Percentiles rank a stretch among this genome's conserved stretches.
These are phyloP conservation scores for Chalciporus pseudorubinellus DNA, from an alignment of 768 basidiomycete genomes.

Conservation along the genomic window DNA sequence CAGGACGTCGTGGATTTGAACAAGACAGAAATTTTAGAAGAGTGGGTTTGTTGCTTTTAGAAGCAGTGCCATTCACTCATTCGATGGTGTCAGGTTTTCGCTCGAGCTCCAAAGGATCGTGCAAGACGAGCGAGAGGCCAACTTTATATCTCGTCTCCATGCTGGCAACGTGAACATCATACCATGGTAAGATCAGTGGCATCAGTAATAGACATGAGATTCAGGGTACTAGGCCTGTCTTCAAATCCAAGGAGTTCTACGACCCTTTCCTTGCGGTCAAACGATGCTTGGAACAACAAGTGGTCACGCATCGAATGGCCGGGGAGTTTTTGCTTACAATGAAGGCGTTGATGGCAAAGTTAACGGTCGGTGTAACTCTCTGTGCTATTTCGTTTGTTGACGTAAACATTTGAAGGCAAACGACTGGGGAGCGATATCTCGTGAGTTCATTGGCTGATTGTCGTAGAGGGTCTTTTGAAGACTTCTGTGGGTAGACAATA, in stretches of 20 bases:
- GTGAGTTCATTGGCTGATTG: slow-evolving; percentile 35
- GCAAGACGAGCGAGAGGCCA: slow-evolving; percentile 55
- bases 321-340: slow-evolving; percentile 55
- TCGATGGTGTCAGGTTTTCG: slow-evolving; percentile 40
- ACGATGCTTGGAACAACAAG: slow-evolving; percentile 46
- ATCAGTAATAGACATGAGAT: too few relatives aligned
- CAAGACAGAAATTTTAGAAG: slow-evolving; percentile 53
- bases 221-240: slow-evolving; percentile 43
- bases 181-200: slow-evolving; percentile 43
- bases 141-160: slow-evolving; percentile 62
- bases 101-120: slow-evolving; percentile 63
- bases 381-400: background rate
- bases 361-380: slow-evolving; percentile 43
- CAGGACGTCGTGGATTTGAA: slow-evolving; percentile 67
- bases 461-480: background rate
- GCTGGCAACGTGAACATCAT: slow-evolving; percentile 53
- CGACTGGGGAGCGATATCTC: slow-evolving; percentile 64
- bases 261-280: slow-evolving; percentile 48
- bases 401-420: slow-evolving; percentile 41
- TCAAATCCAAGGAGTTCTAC: slow-evolving; percentile 62
- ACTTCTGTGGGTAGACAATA: slow-evolving; percentile 38
- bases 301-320: slow-evolving; percentile 46
- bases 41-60: slow-evolving; percentile 37
- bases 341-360: slow-evolving; percentile 65
- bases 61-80: background rate